Percentiles rank a stretch among this genome's conserved stretches.
Conservation (phyloP, 805 yeast species). For the Dipodascus albidus region DNA sequence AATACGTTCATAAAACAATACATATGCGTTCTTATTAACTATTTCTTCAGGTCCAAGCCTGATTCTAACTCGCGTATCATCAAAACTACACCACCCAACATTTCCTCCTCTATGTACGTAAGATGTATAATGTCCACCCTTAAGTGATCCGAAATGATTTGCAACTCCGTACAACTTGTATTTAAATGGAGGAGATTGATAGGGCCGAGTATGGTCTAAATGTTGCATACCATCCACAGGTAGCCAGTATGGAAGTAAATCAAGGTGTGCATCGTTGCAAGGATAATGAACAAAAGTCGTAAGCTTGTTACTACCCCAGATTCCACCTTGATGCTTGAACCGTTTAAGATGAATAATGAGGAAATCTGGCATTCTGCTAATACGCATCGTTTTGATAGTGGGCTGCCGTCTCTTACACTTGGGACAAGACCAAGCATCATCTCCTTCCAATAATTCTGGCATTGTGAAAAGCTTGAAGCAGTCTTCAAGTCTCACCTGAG, state of each 20-base stretch:
- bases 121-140: slow-evolving; percentile 84
- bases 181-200: slow-evolving; percentile 50
- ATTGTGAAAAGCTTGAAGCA: slow-evolving; percentile 73
- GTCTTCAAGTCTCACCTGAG: slow-evolving; percentile 34
- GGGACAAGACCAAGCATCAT: slow-evolving; percentile 81
- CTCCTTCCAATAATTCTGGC: slow-evolving; percentile 61
- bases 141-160: slow-evolving; percentile 70
- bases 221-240: slow-evolving; percentile 32
- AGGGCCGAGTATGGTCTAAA: slow-evolving; percentile 40
- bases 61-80: slow-evolving; percentile 60
- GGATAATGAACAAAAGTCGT: slow-evolving; percentile 65
- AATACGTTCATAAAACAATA: slow-evolving; percentile 45
- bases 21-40: slow-evolving; percentile 67
- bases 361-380: slow-evolving; percentile 68
- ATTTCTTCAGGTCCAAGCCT: slow-evolving; percentile 35
- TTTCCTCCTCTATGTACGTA: slow-evolving; percentile 48
- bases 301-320: slow-evolving; percentile 34
- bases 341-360: slow-evolving; percentile 79
- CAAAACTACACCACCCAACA: slow-evolving; percentile 70
- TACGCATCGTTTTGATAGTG: slow-evolving; percentile 57
- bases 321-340: slow-evolving; percentile 34
- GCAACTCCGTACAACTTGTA: slow-evolving; percentile 74
- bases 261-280: slow-evolving; percentile 31
- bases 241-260: slow-evolving; percentile 69
- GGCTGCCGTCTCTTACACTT: slow-evolving; percentile 50